phyloP scores from a whole-genome alignment of 202 grass and related monocot genomes.

The Dendrocalamus latiflorus region DNA sequence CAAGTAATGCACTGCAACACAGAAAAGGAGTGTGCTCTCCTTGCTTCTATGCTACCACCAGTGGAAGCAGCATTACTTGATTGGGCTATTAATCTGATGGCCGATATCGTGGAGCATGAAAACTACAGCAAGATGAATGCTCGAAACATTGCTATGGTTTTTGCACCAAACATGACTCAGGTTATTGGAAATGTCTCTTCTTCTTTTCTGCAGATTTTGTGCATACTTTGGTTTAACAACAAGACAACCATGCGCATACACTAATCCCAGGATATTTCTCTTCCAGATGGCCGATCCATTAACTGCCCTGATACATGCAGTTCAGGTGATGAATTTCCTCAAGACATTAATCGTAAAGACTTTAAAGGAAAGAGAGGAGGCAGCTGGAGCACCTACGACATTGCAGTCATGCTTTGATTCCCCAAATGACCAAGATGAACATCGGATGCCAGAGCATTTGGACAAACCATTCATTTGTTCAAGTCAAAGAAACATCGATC shows the following conservation, averaged over 20 bases:
- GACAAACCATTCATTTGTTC: no score
- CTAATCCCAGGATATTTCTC: constrained; percentile 31
- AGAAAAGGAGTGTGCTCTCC: no score
- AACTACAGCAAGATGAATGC: constrained; percentile 94
- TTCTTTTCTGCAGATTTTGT: not conserved
- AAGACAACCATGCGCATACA: not conserved
- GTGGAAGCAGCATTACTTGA: no score
- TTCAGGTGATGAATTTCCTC: constrained; percentile 98
- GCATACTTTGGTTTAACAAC: not conserved
- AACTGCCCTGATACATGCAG: constrained; percentile 91
- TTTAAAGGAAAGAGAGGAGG: constrained; percentile 64
- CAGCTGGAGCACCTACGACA: not conserved
- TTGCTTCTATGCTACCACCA: no score
- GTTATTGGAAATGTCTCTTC: not conserved
- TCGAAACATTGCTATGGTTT: constrained; percentile 96
- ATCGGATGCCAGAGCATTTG: constrained; percentile 26
- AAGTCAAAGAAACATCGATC: constrained; percentile 20
- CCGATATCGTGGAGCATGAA: constrained; percentile 85
- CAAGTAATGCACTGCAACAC: no score
- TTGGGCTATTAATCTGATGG: constrained; percentile 95
- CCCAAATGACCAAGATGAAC: constrained; percentile 49
- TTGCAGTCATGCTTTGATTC: constrained; percentile 52
- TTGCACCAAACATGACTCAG: no score
- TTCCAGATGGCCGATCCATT: constrained; percentile 96
- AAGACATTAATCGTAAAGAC: constrained; percentile 77